Evolutionary conservation across 2,329 filamentous ascomycete species (phyloP).

Genomic region (Trichoderma sp.): DNA sequence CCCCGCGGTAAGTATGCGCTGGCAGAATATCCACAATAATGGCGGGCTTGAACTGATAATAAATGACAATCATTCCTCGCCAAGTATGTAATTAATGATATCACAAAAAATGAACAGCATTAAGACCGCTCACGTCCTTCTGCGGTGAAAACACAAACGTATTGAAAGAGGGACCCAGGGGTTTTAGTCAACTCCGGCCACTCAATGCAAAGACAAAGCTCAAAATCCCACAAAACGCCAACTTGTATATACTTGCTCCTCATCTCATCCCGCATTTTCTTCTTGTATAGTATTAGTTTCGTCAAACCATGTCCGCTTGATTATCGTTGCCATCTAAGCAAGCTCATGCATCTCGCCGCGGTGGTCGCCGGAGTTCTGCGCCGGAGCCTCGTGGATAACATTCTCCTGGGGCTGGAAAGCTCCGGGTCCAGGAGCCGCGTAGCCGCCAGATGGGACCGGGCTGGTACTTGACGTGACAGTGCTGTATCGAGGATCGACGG

Average conservation of each 20-base stretch:
- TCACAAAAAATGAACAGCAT: background rate
- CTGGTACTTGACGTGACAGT: constrained; percentile 22
- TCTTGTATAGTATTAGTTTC: background rate
- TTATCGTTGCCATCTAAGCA: constrained; percentile 25
- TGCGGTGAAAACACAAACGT: background rate
- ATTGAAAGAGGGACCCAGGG: background rate
- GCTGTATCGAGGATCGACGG: constrained; percentile 26
- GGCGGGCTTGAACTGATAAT: background rate
- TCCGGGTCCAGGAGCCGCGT: constrained; percentile 21
- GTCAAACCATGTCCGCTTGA: background rate
- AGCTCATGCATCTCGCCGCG: constrained; percentile 43
- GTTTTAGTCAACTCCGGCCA: constrained; percentile 15
- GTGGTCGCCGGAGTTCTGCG: constrained; percentile 35
- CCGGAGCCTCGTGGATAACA: constrained; percentile 40
- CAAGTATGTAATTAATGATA: background rate
- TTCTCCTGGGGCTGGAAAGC: constrained; percentile 27
- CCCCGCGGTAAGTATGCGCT: background rate
- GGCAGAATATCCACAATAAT: background rate
- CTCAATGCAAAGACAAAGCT: background rate
- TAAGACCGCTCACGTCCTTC: background rate
- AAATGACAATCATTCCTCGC: background rate
- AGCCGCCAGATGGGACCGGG: constrained; percentile 23
- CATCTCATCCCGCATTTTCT: background rate
- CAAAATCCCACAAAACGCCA: constrained; percentile 13
- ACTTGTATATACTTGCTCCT: background rate